These are phyloP conservation scores for Arthromyces matolae DNA, from an alignment of 768 basidiomycete genomes.

Conservation along the genomic window DNA sequence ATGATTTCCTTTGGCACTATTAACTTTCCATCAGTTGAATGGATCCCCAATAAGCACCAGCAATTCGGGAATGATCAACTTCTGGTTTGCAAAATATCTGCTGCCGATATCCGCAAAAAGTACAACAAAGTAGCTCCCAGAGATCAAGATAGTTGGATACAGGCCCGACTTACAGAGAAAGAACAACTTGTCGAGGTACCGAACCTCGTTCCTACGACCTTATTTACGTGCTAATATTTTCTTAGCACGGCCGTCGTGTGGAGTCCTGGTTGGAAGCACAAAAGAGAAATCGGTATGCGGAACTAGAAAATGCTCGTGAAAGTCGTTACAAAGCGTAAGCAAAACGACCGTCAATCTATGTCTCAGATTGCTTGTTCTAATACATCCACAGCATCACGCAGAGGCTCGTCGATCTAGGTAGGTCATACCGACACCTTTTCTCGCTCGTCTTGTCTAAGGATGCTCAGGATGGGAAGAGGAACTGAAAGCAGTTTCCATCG, in stretches of 20 bases:
- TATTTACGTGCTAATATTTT: not conserved
- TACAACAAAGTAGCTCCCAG: too few relatives aligned
- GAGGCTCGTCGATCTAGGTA: slow-evolving; percentile 1
- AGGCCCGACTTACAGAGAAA: too few relatives aligned
- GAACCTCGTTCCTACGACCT: too few relatives aligned
- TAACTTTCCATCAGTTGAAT: too few relatives aligned
- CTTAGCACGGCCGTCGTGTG: not conserved
- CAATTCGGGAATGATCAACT: too few relatives aligned
- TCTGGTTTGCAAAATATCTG: too few relatives aligned
- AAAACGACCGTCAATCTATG: not conserved
- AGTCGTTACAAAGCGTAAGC: slow-evolving; percentile 1
- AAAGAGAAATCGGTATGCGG: not conserved
- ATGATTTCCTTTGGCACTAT: too few relatives aligned
- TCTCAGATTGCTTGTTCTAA: not conserved
- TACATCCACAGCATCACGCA: not conserved
- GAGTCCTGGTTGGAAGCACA: not conserved
- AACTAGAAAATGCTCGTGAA: not conserved
- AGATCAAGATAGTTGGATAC: too few relatives aligned
- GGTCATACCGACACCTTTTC: not conserved
- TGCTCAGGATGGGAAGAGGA: not conserved
- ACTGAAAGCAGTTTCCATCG: not conserved
- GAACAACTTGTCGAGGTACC: too few relatives aligned
- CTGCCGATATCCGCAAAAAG: too few relatives aligned
- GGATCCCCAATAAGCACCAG: too few relatives aligned
- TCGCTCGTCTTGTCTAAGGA: not conserved